Conservation (phyloP, 2,329 filamentous ascomycete genomes). For the Aphanocladium album region DNA sequence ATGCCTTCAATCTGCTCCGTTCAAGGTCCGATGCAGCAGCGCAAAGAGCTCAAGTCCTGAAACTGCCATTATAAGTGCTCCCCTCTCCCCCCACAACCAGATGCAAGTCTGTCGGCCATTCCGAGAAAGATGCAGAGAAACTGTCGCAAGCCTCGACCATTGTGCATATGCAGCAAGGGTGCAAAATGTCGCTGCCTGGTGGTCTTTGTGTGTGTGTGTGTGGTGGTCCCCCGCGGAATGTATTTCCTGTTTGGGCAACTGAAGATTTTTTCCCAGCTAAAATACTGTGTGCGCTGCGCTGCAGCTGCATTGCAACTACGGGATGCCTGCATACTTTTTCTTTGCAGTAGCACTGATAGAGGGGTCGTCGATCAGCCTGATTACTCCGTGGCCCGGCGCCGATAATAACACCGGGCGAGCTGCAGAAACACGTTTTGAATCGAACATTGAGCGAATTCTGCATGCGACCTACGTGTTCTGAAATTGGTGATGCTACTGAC, state of each 20-base stretch:
- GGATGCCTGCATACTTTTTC: not conserved
- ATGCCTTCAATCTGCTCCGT: not conserved
- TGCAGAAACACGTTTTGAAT: no score
- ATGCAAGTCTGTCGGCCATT: constrained; percentile 5
- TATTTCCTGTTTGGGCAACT: not conserved
- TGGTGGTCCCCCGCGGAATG: not conserved
- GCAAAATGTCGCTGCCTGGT: not conserved
- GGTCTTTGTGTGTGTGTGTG: no score
- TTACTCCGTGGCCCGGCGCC: constrained; percentile 2
- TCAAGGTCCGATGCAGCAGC: not conserved
- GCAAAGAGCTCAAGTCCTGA: not conserved
- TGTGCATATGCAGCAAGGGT: not conserved
- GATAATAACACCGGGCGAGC: not conserved
- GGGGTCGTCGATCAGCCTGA: constrained; percentile 2
- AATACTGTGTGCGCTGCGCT: no score
- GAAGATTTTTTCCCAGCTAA: no score
- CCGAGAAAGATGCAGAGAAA: not conserved
- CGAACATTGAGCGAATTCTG: no score
- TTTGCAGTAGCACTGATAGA: not conserved
- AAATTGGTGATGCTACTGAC: no score
- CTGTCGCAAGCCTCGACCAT: not conserved
- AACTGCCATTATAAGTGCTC: not conserved
- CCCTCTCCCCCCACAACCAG: not conserved
- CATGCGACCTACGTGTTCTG: no score
- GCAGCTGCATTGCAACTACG: not conserved